Evolutionary conservation across 495 filamentous ascomycete species (phyloP).

Genomic region (Xylaria intraflava): DNA sequence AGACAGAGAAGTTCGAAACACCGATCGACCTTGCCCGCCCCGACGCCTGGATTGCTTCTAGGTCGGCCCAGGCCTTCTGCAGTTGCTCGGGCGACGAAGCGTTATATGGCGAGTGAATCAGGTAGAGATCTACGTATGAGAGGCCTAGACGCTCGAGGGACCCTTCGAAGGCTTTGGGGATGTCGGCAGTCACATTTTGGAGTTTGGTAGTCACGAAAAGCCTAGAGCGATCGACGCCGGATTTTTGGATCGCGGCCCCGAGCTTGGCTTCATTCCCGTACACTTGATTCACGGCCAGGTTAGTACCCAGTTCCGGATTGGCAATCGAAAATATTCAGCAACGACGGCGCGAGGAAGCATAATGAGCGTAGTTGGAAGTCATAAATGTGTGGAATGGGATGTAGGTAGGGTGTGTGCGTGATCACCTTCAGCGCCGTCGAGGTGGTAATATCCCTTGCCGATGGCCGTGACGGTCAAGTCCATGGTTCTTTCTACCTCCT

Average conservation of each 20-base stretch:
- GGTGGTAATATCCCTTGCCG: constrained; percentile 62
- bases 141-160: constrained; percentile 71
- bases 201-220: constrained; percentile 75
- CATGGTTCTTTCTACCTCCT: constrained; percentile 45
- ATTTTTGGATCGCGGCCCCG: constrained; percentile 65
- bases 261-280: constrained; percentile 77
- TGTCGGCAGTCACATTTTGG: constrained; percentile 44
- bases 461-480: constrained; percentile 62
- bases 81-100: constrained; percentile 55
- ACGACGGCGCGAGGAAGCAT: not conserved
- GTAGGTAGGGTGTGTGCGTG: not conserved
- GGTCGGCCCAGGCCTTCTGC: constrained; percentile 64
- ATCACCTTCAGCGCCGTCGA: constrained; percentile 69
- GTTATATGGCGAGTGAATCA: constrained; percentile 74
- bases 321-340: not conserved
- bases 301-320: not conserved
- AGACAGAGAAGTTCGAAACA: constrained; percentile 71
- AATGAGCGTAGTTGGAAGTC: not conserved
- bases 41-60: constrained; percentile 65
- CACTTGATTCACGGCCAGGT: constrained; percentile 31
- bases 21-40: constrained; percentile 75
- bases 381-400: not conserved
- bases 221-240: constrained; percentile 56
- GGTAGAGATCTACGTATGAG: constrained; percentile 79
- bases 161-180: constrained; percentile 61